Base-by-base conservation (phyloP, 108 stramenopile genomes). In the Nitzschia sp. region DNA sequence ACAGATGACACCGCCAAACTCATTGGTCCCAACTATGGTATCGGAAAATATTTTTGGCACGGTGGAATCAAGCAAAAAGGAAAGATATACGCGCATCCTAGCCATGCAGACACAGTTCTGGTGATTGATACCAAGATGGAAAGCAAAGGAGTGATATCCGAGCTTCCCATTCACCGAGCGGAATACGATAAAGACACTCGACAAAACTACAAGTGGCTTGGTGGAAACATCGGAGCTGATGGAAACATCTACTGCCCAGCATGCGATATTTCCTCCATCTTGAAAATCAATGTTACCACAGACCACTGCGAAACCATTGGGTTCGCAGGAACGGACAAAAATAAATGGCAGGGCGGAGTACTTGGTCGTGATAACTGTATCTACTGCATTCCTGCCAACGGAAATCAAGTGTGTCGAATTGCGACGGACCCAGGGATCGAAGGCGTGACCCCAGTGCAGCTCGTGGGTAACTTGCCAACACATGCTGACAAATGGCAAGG, bases 261-360 rank as follows among this genome's bases (percentile, higher is more conserved):
- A 15, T 85, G 81, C 45, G 89, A 91, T 77, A 79, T 85, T 36
- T 76, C 80, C 9, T 63, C 88, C 4, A 78, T 95, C 9, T 53
- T 86, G 53, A 71, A 76, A 64, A 82, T 86, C 52, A 59, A 80
- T 66, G 57, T 64, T 17, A 47, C 48, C 13, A 75, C 66, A 19
- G 70, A 82, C 47, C 45, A 71, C 11, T 81, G 77, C 58, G 54
- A 63, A 21, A 86, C 85, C 3, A 68, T 80, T 36, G 83, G 85
- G 15, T 75, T 67, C 59, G 74, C 83, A 3, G 80, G 82, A 35
- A 58, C 28, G 8, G 77, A 74, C 36, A 90, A 88, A 65, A 95
- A 95, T 34, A 93, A 96, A 66, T 96, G 86, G 79, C 92, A 96
- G 69, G 91, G 91, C 30, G 94, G 87, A 22, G 69, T 86, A 2